Evolutionary conservation across 2,329 filamentous ascomycete genomes (phyloP).

Genomic region (Zalaria obscura): DNA sequence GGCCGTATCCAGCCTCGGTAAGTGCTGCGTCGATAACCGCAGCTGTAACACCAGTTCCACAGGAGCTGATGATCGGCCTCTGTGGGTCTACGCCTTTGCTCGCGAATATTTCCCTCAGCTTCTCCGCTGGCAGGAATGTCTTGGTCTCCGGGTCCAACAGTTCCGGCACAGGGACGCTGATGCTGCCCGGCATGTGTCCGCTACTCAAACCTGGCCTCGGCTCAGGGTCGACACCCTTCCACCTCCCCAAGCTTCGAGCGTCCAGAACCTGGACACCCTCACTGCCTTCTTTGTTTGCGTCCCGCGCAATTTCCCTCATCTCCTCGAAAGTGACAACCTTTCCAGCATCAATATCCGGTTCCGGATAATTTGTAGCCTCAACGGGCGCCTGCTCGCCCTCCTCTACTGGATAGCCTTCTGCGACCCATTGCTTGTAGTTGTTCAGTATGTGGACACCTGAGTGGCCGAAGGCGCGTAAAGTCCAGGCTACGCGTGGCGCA

Average conservation of each 20-base stretch:
- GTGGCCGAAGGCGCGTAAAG: slow-evolving; percentile 79
- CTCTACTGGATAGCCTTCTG: slow-evolving; percentile 68
- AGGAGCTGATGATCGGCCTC: slow-evolving; percentile 74
- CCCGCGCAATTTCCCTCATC: slow-evolving; percentile 60
- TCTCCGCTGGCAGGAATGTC: slow-evolving; percentile 55
- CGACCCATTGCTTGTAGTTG: slow-evolving; percentile 91
- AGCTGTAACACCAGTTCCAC: slow-evolving; percentile 89
- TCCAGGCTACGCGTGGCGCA: slow-evolving; percentile 89
- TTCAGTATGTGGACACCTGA: slow-evolving; percentile 78
- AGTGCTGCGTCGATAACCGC: slow-evolving; percentile 81
- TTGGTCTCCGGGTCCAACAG: slow-evolving; percentile 76
- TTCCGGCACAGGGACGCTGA: slow-evolving; percentile 65
- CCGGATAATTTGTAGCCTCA: slow-evolving; percentile 25
- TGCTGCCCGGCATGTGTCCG: slow-evolving; percentile 82
- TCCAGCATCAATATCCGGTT: slow-evolving; percentile 32
- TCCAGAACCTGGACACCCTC: slow-evolving; percentile 82
- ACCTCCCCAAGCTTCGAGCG: slow-evolving; percentile 67
- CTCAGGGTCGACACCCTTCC: slow-evolving; percentile 71
- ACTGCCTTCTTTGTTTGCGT: slow-evolving; percentile 67
- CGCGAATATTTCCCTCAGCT: slow-evolving; percentile 64
- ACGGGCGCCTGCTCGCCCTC: slow-evolving; percentile 50
- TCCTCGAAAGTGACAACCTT: slow-evolving; percentile 73
- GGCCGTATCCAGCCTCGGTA: slow-evolving; percentile 59
- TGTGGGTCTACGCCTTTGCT: slow-evolving; percentile 64
- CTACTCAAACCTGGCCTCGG: slow-evolving; percentile 71